phyloP scores from a whole-genome alignment of 768 basidiomycete species.

The Rhodotorula babjevae region DNA sequence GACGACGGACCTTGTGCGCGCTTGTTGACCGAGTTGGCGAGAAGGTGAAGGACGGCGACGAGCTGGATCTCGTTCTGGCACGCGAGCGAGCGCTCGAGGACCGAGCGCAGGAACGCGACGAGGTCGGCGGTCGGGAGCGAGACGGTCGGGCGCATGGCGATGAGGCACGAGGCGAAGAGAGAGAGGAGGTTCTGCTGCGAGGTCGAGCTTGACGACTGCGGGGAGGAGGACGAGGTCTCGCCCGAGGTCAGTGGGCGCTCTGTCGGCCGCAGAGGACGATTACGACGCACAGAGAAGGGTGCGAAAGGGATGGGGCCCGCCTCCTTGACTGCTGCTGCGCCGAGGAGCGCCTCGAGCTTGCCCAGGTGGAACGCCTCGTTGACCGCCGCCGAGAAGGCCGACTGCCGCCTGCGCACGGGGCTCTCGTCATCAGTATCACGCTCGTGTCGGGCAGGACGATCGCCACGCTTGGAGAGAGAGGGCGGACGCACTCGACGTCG shows the following conservation, averaged over 20 bases:
- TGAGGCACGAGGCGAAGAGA: slow-evolving; percentile 22
- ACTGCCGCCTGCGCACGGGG: slow-evolving; percentile 11
- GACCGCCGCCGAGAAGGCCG: slow-evolving; percentile 5
- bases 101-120: background rate
- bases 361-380: slow-evolving; percentile 18
- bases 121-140: slow-evolving; percentile 2
- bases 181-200: slow-evolving; percentile 22
- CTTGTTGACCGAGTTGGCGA: slow-evolving; percentile 53
- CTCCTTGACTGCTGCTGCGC: slow-evolving; percentile 10
- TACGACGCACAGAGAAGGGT: slow-evolving; percentile 18
- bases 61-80: slow-evolving; percentile 27
- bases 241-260: background rate
- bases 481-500: slow-evolving; percentile 58
- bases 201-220: background rate
- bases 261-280: too few species aligned
- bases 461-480: too few species aligned
- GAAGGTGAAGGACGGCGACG: background rate
- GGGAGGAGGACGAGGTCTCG: too few species aligned
- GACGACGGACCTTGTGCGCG: slow-evolving; percentile 57
- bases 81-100: slow-evolving; percentile 11
- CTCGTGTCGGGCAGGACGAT: too few species aligned
- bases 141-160: slow-evolving; percentile 17
- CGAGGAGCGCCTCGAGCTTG: slow-evolving; percentile 1
- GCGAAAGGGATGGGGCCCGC: slow-evolving; percentile 4
- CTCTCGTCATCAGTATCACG: background rate